Base-by-base conservation (phyloP, 805 yeast species). In the Metschnikowia henanensis region DNA sequence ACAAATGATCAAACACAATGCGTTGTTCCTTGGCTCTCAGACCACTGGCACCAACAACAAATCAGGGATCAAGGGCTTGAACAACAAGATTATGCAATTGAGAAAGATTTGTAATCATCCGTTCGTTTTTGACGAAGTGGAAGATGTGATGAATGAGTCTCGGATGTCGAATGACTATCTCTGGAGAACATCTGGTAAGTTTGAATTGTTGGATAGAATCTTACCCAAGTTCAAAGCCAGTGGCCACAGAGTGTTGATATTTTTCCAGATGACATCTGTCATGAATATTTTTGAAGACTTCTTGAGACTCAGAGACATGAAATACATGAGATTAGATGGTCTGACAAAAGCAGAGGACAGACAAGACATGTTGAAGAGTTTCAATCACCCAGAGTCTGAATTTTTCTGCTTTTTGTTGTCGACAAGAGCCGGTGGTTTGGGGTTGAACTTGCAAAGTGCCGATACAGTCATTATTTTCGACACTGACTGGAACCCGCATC, bases 401-500 rank as follows among this genome's bases (percentile, higher is more conserved):
- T 85, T 83, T 58, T 87, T 87, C 65, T 83, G 88, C 51, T 87
- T 87, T 71, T 68, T 87, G 46, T 68, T 87, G 47, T 84, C 92
- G 0, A 87, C 95, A 0, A 81, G 95, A 73, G 95, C 95, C 41
- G 95, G 95, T 76, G 95, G 95, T 52, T 77, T 87, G 56, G 95
- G 95, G 59, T 75, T 87, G 58, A 87, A 87, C 64, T 78, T 87
- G 62, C 95, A 87, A 68, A 85, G 91, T 20, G 95, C 95, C 3
- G 95, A 87, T 61, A 87, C 95, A 0, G 95, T 87, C 46, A 81
- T 87, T 50, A 87, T 87, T 50, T 87, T 86, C 61, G 95, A 87
- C 62, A 84, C 92, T 13, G 95, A 87, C 68, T 87, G 95, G 95
- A 87, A 87, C 60, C 95, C 95, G 7, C 95, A 87, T 68, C 95